These are phyloP conservation scores for Leishmania braziliensis DNA, from an alignment of 208 protist species.

Conservation along the genomic window DNA sequence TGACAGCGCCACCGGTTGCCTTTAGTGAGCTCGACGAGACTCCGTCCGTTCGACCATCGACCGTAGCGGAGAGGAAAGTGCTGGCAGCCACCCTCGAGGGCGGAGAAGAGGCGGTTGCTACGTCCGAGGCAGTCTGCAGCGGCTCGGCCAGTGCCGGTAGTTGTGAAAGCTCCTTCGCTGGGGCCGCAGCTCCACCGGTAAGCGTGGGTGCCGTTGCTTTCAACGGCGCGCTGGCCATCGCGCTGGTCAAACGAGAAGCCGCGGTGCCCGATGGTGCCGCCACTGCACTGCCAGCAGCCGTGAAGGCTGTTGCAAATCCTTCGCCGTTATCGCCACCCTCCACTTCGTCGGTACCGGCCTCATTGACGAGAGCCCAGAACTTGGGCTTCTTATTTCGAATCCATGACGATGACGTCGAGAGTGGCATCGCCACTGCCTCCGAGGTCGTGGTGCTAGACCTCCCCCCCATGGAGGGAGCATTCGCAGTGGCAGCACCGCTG, in stretches of 20 bases:
- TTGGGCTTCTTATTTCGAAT: conserved; percentile 44
- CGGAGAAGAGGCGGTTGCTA: background rate
- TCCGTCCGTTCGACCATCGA: background rate
- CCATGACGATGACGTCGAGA: conserved; percentile 29
- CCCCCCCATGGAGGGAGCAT: background rate
- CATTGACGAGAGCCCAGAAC: conserved; percentile 45
- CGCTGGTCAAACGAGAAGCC: background rate
- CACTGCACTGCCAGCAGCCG: background rate
- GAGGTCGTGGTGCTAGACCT: background rate
- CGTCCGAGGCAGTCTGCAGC: background rate
- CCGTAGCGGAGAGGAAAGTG: background rate
- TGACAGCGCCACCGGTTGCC: background rate
- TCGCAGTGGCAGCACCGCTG: background rate
- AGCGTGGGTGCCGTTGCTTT: background rate
- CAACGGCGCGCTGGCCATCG: background rate
- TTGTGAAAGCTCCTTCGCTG: background rate
- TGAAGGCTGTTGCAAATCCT: background rate
- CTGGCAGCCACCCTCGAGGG: background rate
- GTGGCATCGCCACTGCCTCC: background rate
- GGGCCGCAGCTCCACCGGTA: background rate
- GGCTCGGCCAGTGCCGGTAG: background rate
- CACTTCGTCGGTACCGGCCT: background rate
- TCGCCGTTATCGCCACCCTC: background rate
- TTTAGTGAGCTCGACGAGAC: background rate
- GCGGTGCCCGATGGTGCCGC: background rate